These are phyloP conservation scores for Keqinozyma sinolaborantium DNA, from an alignment of 1,139 yeast species.

Conservation along the genomic window DNA sequence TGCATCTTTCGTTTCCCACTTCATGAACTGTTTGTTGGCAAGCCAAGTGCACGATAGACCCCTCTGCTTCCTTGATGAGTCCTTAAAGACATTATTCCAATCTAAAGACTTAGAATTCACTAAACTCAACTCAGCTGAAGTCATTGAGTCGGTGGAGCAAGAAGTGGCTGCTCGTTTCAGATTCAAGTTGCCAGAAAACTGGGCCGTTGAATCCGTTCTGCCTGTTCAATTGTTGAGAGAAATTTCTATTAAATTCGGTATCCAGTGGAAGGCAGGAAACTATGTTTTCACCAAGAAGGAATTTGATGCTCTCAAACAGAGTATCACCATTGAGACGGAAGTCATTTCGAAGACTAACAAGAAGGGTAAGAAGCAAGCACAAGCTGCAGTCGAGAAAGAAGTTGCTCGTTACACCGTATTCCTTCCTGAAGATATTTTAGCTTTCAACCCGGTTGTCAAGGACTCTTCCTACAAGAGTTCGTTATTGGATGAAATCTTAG, in stretches of 20 bases:
- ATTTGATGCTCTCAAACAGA: conserved; percentile 30
- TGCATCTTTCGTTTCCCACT: conserved; percentile 61
- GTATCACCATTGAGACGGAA: conserved; percentile 15
- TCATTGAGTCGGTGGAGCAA: conserved; percentile 38
- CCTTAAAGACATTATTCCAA: conserved; percentile 42
- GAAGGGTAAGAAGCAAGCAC: conserved; percentile 30
- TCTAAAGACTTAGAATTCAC: conserved; percentile 42
- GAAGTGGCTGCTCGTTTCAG: conserved; percentile 66
- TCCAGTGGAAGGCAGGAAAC: conserved; percentile 70
- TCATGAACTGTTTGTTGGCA: conserved; percentile 73
- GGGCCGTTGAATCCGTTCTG: conserved; percentile 33
- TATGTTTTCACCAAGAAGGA: conserved; percentile 49
- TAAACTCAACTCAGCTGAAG: conserved; percentile 39
- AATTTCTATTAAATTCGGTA: conserved; percentile 74
- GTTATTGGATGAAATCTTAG: conserved; percentile 76
- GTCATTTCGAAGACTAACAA: conserved; percentile 16
- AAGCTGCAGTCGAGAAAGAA: conserved; percentile 19
- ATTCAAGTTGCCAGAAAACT: conserved; percentile 46
- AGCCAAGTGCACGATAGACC: conserved; percentile 42
- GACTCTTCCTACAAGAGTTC: conserved; percentile 64
- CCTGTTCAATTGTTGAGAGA: conserved; percentile 61
- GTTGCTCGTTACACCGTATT: conserved; percentile 40
- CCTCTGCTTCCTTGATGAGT: conserved; percentile 35
- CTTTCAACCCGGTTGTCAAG: conserved; percentile 72
- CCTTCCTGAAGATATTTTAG: conserved; percentile 57